These are phyloP conservation scores for Debaryomyces psychrophilus DNA, from an alignment of 1,139 yeast genomes.

Conservation along the genomic window DNA sequence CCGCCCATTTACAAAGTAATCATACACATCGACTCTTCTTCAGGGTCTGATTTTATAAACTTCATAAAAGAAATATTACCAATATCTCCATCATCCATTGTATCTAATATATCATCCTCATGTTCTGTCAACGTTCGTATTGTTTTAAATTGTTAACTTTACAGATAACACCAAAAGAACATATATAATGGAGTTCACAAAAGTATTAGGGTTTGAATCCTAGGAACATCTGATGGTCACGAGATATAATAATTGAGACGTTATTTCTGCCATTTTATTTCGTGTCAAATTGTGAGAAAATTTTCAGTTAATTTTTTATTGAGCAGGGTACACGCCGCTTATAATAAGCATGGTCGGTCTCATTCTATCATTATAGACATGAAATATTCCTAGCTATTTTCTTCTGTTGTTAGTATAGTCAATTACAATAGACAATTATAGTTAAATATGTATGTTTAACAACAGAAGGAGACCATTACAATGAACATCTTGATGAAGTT, in stretches of 20 bases:
- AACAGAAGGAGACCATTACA: background rate
- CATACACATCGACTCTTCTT: slow-evolving; percentile 6
- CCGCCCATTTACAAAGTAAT: slow-evolving; percentile 7
- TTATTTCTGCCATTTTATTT: slow-evolving; percentile 1
- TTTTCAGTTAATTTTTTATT: slow-evolving; percentile 2
- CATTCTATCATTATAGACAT: slow-evolving; percentile 7
- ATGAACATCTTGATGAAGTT: background rate
- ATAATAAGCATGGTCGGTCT: slow-evolving; percentile 2
- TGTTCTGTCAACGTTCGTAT: background rate
- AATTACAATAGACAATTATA: slow-evolving; percentile 8
- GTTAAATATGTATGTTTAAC: slow-evolving; percentile 5
- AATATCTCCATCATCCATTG: slow-evolving; percentile 3
- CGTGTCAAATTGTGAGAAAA: slow-evolving; percentile 1
- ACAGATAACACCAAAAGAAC: background rate
- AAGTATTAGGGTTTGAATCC: slow-evolving; percentile 2
- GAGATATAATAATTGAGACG: background rate
- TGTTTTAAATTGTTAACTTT: background rate
- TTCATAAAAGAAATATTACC: slow-evolving; percentile 6
- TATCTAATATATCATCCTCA: background rate
- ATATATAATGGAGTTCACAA: slow-evolving; percentile 1
- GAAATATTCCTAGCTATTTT: slow-evolving; percentile 6
- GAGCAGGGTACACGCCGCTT: slow-evolving; percentile 1
- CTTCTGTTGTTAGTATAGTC: slow-evolving; percentile 7
- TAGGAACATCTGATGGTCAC: background rate
- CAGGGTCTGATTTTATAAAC: slow-evolving; percentile 8